Conservation (phyloP, 2,329 filamentous ascomycete species). For the Piedraia hortae region DNA sequence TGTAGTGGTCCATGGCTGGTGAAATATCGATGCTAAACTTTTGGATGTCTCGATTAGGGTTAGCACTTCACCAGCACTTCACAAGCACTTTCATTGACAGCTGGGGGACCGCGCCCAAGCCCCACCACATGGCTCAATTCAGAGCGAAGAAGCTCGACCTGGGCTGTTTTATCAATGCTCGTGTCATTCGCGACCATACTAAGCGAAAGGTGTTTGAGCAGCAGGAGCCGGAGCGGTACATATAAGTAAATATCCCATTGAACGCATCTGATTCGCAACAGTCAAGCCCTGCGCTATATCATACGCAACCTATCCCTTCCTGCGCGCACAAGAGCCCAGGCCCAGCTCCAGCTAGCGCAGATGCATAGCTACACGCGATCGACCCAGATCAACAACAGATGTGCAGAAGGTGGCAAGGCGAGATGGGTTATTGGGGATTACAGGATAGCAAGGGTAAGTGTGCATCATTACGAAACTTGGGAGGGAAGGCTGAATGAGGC, state of each 20-base stretch:
- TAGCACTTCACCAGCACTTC: constrained; percentile 1
- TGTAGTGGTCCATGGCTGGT: too few relatives aligned
- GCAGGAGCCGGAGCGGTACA: constrained; percentile 64
- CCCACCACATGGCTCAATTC: constrained; percentile 30
- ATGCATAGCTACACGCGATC: constrained; percentile 91
- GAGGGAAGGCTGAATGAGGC: constrained; percentile 1
- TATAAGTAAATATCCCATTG: too few relatives aligned
- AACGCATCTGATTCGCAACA: too few relatives aligned
- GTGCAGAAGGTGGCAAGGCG: constrained; percentile 70
- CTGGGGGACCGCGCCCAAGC: neutral
- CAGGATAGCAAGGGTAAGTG: constrained; percentile 50
- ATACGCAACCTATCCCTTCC: constrained; percentile 79
- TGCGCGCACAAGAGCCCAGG: constrained; percentile 57
- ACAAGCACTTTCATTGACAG: neutral
- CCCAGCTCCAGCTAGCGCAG: constrained; percentile 72
- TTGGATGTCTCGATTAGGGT: too few relatives aligned
- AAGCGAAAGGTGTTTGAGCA: constrained; percentile 83
- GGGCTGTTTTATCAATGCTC: constrained; percentile 63
- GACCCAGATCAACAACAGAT: constrained; percentile 84
- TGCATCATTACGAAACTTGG: neutral
- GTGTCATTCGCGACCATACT: constrained; percentile 75
- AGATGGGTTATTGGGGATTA: constrained; percentile 83
- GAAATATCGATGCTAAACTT: too few relatives aligned
- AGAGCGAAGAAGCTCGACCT: constrained; percentile 73
- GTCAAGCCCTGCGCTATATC: constrained; percentile 60